Conservation (phyloP, 768 basidiomycete genomes). For the Auricularia sp. region DNA sequence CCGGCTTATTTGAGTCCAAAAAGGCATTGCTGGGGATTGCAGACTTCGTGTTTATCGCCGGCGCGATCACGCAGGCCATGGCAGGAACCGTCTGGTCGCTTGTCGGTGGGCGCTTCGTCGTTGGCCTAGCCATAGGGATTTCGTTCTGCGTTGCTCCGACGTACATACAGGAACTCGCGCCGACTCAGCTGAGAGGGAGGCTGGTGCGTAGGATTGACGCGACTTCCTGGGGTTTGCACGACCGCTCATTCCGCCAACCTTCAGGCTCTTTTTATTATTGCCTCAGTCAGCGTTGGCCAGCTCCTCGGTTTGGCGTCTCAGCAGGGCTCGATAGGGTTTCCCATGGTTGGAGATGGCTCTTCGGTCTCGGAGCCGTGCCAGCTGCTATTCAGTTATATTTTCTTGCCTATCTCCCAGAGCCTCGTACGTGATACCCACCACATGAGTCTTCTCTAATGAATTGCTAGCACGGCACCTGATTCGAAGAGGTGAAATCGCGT, state of each 20-base stretch:
- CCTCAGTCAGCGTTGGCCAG: constrained; percentile 73
- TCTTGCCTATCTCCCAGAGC: constrained; percentile 64
- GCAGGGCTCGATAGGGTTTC: constrained; percentile 50
- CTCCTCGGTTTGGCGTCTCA: constrained; percentile 67
- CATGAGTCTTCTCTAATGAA: neutral
- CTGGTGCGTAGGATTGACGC: constrained; percentile 36
- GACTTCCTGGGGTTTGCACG: neutral
- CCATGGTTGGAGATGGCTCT: constrained; percentile 78
- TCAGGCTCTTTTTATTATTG: constrained; percentile 55
- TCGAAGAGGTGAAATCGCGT: constrained; percentile 38
- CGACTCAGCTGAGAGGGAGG: constrained; percentile 56
- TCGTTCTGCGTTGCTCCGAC: constrained; percentile 73
- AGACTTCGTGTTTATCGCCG: constrained; percentile 64
- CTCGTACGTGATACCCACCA: constrained; percentile 40
- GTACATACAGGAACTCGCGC: constrained; percentile 77
- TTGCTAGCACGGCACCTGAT: constrained; percentile 56
- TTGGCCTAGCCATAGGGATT: constrained; percentile 64
- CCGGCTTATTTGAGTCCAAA: constrained; percentile 62
- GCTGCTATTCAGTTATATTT: constrained; percentile 52
- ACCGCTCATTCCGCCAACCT: neutral
- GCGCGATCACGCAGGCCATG: constrained; percentile 62
- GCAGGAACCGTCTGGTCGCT: constrained; percentile 62
- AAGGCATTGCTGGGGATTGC: constrained; percentile 60
- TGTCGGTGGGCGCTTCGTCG: constrained; percentile 65
- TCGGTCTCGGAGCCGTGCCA: constrained; percentile 63